Evolutionary conservation across 352 stramenopile genomes (phyloP).

Genomic region (Ophiocytium majus): DNA sequence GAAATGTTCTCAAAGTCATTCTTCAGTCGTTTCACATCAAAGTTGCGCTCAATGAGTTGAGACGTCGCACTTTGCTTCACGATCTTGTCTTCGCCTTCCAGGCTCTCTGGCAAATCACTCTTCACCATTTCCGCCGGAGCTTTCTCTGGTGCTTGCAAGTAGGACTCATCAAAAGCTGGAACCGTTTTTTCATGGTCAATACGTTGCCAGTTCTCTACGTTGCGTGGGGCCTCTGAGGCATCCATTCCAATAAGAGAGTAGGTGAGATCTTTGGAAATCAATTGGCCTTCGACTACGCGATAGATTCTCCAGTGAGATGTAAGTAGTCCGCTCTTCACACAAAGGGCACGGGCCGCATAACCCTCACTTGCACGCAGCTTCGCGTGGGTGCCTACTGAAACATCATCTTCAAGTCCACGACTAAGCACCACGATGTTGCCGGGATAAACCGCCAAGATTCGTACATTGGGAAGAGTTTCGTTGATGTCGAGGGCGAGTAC

Average conservation of each 20-base stretch:
- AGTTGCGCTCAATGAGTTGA: too few relatives aligned
- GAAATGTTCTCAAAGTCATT: too few relatives aligned
- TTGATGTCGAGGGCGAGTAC: neutral
- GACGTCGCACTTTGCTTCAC: too few relatives aligned
- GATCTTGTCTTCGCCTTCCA: too few relatives aligned
- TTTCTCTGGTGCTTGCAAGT: too few relatives aligned
- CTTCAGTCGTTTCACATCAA: too few relatives aligned
- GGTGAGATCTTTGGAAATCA: neutral
- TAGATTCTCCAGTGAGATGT: slow-evolving; percentile 3
- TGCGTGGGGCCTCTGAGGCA: too few relatives aligned
- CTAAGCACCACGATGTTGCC: neutral
- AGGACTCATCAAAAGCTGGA: too few relatives aligned
- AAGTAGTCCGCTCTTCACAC: neutral
- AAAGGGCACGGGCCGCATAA: neutral
- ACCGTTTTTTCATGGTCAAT: too few relatives aligned
- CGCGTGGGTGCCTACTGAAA: neutral
- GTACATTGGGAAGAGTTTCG: neutral
- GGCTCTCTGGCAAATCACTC: too few relatives aligned
- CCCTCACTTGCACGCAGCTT: neutral
- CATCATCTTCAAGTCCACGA: neutral
- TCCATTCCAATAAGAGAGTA: neutral
- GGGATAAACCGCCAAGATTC: neutral
- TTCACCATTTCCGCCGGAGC: too few relatives aligned
- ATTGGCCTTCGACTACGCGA: neutral
- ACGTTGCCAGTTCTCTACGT: too few relatives aligned